A percentile compares a stretch with the other conserved stretches of the same genome.
Evolutionary conservation across 2,329 filamentous ascomycete species (phyloP).

Genomic region (Thielaviopsis euricoi): DNA sequence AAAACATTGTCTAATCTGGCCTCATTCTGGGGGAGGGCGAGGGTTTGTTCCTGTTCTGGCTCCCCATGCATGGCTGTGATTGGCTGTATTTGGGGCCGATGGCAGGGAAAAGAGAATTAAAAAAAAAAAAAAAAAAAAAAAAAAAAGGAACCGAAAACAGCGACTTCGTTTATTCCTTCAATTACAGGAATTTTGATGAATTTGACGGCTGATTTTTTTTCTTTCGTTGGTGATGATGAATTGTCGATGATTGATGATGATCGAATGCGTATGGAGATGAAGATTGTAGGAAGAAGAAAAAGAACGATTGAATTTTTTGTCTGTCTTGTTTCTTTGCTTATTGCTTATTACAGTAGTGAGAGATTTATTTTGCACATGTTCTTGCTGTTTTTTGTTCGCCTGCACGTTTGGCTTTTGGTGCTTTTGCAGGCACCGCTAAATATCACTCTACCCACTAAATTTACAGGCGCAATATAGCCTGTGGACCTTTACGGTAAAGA

Average conservation of each 20-base stretch:
- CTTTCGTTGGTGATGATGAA: not conserved
- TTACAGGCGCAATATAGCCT: too few relatives aligned
- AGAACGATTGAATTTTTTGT: not conserved
- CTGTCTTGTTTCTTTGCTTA: too few relatives aligned
- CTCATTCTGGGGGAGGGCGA: not conserved
- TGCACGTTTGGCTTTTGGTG: too few relatives aligned
- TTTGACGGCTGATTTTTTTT: not conserved
- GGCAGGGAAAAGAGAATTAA: conserved; percentile 1
- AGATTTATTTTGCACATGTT: too few relatives aligned
- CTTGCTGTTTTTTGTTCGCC: too few relatives aligned
- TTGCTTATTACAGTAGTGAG: too few relatives aligned
- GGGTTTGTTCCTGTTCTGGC: too few relatives aligned
- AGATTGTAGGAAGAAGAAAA: not conserved
- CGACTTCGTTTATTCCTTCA: not conserved
- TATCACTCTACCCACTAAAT: too few relatives aligned
- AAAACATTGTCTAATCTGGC: not conserved
- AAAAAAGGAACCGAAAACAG: not conserved
- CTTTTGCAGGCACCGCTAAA: too few relatives aligned
- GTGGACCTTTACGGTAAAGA: too few relatives aligned
- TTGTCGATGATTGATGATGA: not conserved
- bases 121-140: too few relatives aligned
- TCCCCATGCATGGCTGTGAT: conserved; percentile 5
- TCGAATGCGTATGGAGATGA: too few relatives aligned
- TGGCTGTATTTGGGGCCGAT: conserved; percentile 4
- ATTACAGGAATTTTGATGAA: not conserved